Percentiles rank a stretch among this genome's conserved stretches.
Evolutionary conservation across 768 basidiomycete species (phyloP).

Genomic region (Mycena rebaudengoi): DNA sequence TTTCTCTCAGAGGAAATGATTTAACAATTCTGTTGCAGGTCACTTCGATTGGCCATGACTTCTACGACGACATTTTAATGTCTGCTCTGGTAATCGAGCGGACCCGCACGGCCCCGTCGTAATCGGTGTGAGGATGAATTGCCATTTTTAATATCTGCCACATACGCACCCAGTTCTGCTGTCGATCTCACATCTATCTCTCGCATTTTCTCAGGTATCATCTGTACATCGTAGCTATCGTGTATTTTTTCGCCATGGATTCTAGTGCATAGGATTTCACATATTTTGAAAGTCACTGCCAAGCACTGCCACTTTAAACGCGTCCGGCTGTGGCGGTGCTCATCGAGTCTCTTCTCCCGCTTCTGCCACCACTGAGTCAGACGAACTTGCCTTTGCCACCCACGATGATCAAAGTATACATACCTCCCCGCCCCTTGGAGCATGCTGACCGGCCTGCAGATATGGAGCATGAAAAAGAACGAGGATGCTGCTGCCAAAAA

Average conservation of each 20-base stretch:
- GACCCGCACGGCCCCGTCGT: constrained; percentile 45
- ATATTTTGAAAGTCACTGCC: background rate
- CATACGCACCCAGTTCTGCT: constrained; percentile 6
- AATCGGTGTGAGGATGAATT: background rate
- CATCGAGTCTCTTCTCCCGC: constrained; percentile 7
- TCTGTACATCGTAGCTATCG: no score
- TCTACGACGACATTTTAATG: constrained; percentile 52
- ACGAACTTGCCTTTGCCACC: constrained; percentile 33
- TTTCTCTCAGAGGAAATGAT: no score
- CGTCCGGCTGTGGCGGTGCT: constrained; percentile 8
- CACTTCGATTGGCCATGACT: constrained; percentile 48
- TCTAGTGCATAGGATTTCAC: no score
- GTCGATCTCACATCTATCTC: no score
- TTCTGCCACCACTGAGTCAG: constrained; percentile 36
- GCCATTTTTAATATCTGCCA: background rate
- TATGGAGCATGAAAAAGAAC: constrained; percentile 99
- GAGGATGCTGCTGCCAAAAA: constrained; percentile 97
- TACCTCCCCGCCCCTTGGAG: background rate
- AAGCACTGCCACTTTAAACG: background rate
- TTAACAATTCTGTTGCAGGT: no score
- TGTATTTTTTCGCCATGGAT: no score
- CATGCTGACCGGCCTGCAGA: constrained; percentile 58
- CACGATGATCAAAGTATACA: constrained; percentile 57
- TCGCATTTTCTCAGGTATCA: no score
- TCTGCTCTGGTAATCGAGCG: constrained; percentile 52